These are phyloP conservation scores for Cryptosporidium sp. DNA, from an alignment of 169 alveolate genomes.

Conservation along the genomic window DNA sequence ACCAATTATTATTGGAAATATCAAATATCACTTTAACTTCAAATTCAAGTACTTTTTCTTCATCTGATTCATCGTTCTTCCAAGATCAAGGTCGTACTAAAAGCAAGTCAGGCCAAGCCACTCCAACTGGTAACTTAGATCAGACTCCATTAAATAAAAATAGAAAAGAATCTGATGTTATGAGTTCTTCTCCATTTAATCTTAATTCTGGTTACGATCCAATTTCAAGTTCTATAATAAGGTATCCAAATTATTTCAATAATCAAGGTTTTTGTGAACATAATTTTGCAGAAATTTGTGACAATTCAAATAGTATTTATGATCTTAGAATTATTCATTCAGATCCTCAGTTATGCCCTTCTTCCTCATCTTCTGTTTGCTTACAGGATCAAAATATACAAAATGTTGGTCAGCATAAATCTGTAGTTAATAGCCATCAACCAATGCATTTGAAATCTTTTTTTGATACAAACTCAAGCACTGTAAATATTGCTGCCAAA, in stretches of 20 bases:
- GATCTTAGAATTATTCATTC: background rate
- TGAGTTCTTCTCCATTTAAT: background rate
- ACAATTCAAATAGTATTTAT: background rate
- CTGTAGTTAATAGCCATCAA: background rate
- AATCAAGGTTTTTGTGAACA: background rate
- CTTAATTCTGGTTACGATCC: slow-evolving; percentile 72
- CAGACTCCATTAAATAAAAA: slow-evolving; percentile 20
- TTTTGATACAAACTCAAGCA: slow-evolving; percentile 40
- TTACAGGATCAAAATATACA: background rate
- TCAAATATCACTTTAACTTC: slow-evolving; percentile 59
- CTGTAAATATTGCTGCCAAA: slow-evolving; percentile 45
- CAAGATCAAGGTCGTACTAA: slow-evolving; percentile 21
- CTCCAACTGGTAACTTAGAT: background rate
- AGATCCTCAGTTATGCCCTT: background rate
- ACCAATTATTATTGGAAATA: slow-evolving; percentile 38
- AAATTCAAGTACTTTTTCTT: slow-evolving; percentile 69
- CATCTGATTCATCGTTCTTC: slow-evolving; percentile 47
- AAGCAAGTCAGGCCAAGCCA: slow-evolving; percentile 7
- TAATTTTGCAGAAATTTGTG: background rate
- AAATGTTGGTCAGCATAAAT: background rate
- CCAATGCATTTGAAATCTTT: slow-evolving; percentile 65
- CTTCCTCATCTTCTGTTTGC: background rate
- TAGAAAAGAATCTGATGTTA: background rate
- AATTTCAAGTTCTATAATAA: slow-evolving; percentile 12
- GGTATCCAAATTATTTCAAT: slow-evolving; percentile 3